Percentiles rank a stretch among this genome's conserved stretches.
Evolutionary conservation across 2,329 filamentous ascomycete species (phyloP).

Genomic region (Arthrobotrys conoides): DNA sequence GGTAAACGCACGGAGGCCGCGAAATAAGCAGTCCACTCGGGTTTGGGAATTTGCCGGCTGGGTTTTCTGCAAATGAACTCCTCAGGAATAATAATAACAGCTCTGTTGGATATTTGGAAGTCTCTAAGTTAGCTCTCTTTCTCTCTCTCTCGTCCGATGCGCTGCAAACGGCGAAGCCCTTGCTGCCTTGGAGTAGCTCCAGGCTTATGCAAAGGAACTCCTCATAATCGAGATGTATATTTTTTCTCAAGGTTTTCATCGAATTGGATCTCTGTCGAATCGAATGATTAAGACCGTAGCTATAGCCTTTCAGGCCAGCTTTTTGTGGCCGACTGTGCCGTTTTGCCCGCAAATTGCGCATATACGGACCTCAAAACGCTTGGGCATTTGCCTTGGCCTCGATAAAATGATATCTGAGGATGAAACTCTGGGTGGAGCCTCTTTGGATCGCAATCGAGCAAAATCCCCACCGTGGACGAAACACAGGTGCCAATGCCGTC

Average conservation of each 20-base stretch:
- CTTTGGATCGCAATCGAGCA: conserved; percentile 25
- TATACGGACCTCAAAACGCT: conserved; percentile 31
- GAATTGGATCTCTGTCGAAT: conserved; percentile 38
- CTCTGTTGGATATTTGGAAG: conserved; percentile 23
- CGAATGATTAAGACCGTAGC: not conserved
- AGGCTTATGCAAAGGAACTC: conserved; percentile 29
- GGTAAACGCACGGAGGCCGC: conserved; percentile 59
- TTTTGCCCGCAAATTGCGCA: conserved; percentile 33
- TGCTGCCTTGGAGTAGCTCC: conserved; percentile 35
- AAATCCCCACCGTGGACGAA: conserved; percentile 36
- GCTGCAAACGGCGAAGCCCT: conserved; percentile 43
- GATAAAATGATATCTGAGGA: conserved; percentile 49
- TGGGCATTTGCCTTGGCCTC: conserved; percentile 42
- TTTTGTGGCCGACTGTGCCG: conserved; percentile 33
- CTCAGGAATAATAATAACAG: not conserved
- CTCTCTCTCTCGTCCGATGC: conserved; percentile 32
- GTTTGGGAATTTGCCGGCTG: conserved; percentile 38
- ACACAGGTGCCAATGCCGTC: conserved; percentile 43
- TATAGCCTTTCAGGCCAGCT: conserved; percentile 5
- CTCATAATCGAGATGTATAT: conserved; percentile 6
- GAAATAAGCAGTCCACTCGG: conserved; percentile 36
- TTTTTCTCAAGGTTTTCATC: conserved; percentile 38
- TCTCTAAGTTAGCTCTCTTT: too few species aligned
- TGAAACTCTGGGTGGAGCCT: conserved; percentile 49
- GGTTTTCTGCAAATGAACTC: conserved; percentile 21